These are phyloP conservation scores for Mycena galopus DNA, from an alignment of 768 basidiomycete species.

Conservation along the genomic window DNA sequence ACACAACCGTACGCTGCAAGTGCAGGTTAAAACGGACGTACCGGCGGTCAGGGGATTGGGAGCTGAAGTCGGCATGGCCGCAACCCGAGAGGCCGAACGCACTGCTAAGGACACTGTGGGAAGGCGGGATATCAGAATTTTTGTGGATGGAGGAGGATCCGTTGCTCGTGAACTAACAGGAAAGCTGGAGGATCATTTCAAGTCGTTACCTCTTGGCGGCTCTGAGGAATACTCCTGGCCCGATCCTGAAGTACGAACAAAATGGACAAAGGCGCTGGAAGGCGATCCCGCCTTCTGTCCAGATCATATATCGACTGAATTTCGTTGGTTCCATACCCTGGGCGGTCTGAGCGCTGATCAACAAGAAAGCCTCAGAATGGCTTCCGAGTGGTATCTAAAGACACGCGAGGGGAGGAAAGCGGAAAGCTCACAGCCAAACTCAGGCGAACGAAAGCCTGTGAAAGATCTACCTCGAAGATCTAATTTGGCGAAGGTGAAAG, in stretches of 20 bases:
- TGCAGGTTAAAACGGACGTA: neutral
- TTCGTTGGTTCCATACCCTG: constrained; percentile 26
- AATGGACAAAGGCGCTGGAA: constrained; percentile 20
- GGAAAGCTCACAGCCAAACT: neutral
- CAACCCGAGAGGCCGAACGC: neutral
- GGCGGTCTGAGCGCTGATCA: constrained; percentile 16
- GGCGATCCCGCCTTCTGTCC: constrained; percentile 24
- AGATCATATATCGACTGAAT: constrained; percentile 15
- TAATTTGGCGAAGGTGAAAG: constrained; percentile 13
- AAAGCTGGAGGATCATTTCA: constrained; percentile 23
- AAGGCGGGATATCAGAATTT: constrained; percentile 14
- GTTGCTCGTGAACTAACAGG: constrained; percentile 13
- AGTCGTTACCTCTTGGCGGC: neutral
- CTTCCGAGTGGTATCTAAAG: constrained; percentile 14
- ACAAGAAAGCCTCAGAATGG: constrained; percentile 7
- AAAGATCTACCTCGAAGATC: constrained; percentile 19
- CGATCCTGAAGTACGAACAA: constrained; percentile 5
- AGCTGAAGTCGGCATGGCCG: neutral
- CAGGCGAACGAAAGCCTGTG: neutral
- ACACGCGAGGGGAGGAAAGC: neutral
- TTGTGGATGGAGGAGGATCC: constrained; percentile 22
- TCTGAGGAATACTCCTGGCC: constrained; percentile 13
- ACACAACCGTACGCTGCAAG: constrained; percentile 1
- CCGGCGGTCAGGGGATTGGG: neutral
- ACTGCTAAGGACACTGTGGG: neutral